Evolutionary conservation across 2,329 filamentous ascomycete genomes (phyloP).

Genomic region (Aspergillus caelatus): DNA sequence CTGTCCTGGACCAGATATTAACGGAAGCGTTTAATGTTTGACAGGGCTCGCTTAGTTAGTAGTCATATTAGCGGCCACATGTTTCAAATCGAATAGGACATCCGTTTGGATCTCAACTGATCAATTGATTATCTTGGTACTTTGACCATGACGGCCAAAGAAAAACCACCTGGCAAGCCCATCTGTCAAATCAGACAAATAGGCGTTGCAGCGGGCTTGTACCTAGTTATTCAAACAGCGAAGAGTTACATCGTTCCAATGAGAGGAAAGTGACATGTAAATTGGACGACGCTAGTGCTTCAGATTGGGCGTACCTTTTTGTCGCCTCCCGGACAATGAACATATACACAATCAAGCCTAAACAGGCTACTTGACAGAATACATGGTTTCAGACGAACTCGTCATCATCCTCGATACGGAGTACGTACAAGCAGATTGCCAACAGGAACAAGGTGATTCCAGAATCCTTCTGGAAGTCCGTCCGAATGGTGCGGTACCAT

Average conservation of each 20-base stretch:
- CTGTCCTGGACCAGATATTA: background rate
- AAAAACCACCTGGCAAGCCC: background rate
- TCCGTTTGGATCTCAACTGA: background rate
- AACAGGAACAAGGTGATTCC: constrained; percentile 2
- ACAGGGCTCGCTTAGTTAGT: background rate
- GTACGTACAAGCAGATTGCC: background rate
- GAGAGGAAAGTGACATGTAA: background rate
- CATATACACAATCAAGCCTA: background rate
- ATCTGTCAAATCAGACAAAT: background rate
- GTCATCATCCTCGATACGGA: background rate
- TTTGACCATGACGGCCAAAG: background rate
- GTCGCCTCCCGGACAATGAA: background rate
- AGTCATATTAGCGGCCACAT: background rate
- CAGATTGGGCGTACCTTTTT: background rate
- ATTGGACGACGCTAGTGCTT: constrained; percentile 2
- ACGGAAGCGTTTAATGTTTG: background rate
- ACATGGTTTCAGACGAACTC: background rate
- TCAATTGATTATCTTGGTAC: background rate
- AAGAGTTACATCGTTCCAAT: constrained; percentile 2
- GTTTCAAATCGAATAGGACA: background rate
- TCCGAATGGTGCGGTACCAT: constrained; percentile 4
- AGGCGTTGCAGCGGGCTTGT: background rate
- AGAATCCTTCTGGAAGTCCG: constrained; percentile 12
- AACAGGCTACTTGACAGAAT: background rate
- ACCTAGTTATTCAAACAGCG: background rate